Percentiles rank a stretch among this genome's conserved stretches.
phyloP scores from a whole-genome alignment of 2,329 filamentous ascomycete species.

The Cercospora sp. region DNA sequence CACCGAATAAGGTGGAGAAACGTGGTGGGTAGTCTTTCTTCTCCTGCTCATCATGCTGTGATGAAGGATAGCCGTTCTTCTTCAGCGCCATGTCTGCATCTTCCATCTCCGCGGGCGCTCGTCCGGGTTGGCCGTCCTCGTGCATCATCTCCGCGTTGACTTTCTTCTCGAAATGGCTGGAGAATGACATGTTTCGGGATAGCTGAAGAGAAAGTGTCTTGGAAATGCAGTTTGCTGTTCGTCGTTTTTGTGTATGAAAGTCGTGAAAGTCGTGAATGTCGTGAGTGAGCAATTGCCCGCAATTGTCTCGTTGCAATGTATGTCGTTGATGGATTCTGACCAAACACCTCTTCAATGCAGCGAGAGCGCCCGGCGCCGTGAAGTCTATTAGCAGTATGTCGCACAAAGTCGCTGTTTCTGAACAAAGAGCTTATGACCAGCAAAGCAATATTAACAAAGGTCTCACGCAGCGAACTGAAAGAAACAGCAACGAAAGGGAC shows the following conservation, averaged over 20 bases:
- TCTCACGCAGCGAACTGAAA: constrained; percentile 14
- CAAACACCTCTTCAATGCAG: constrained; percentile 9
- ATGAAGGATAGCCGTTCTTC: constrained; percentile 15
- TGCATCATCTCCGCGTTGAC: constrained; percentile 40
- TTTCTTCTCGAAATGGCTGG: constrained; percentile 35
- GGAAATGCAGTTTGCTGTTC: neutral
- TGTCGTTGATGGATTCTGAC: constrained; percentile 10
- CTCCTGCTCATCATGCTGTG: constrained; percentile 24
- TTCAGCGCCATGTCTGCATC: constrained; percentile 22
- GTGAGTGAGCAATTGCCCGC: constrained; percentile 23
- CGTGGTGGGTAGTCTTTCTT: constrained; percentile 36
- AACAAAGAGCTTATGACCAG: constrained; percentile 20
- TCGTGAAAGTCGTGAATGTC: constrained; percentile 23
- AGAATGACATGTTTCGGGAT: constrained; percentile 31
- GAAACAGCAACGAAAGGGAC: constrained; percentile 10
- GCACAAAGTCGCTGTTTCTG: constrained; percentile 10
- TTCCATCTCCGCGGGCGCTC: constrained; percentile 26
- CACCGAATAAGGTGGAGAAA: constrained; percentile 37
- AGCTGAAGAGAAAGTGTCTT: neutral
- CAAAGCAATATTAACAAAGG: constrained; percentile 20
- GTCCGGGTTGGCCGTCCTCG: constrained; percentile 24
- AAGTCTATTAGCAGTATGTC: neutral
- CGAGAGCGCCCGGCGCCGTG: constrained; percentile 19
- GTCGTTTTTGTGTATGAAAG: no score
- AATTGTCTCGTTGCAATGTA: constrained; percentile 17